Conservation (phyloP, 2,329 filamentous ascomycete species). For the Colletotrichum truncatum region DNA sequence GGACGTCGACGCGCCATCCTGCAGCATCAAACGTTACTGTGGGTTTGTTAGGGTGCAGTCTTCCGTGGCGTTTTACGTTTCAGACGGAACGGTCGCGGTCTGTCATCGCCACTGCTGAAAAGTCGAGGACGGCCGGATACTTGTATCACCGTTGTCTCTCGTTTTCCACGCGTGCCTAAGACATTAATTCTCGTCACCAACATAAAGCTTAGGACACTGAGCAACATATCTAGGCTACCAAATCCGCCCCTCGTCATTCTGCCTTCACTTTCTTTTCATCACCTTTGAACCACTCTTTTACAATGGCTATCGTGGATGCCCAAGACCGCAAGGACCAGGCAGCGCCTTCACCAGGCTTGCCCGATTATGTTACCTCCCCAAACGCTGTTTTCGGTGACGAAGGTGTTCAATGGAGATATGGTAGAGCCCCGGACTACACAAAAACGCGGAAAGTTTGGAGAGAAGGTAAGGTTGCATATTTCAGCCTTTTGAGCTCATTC, state of each 20-base stretch:
- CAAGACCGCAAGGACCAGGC: conserved; percentile 13
- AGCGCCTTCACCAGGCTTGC: background rate
- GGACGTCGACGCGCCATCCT: conserved; percentile 7
- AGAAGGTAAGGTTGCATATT: conserved; percentile 63
- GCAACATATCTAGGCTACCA: conserved; percentile 11
- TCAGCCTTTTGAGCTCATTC: background rate
- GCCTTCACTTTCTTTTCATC: background rate
- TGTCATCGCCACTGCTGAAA: background rate
- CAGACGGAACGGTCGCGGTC: background rate
- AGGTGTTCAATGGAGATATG: conserved; percentile 23
- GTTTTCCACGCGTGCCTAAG: conserved; percentile 11
- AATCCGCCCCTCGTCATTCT: background rate
- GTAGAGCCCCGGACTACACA: conserved; percentile 64
- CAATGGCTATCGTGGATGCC: conserved; percentile 12
- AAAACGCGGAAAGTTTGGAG: conserved; percentile 69
- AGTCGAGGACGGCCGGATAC: background rate
- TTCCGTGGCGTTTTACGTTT: conserved; percentile 14
- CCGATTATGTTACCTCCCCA: conserved; percentile 22
- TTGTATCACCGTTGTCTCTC: conserved; percentile 16
- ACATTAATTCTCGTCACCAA: background rate
- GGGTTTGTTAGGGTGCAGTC: background rate
- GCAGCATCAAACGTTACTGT: background rate
- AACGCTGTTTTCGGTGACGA: conserved; percentile 24
- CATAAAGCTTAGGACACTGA: background rate
- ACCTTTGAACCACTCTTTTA: background rate